Evolutionary conservation across 2,329 filamentous ascomycete species (phyloP).

Genomic region (Camillea tinctor): DNA sequence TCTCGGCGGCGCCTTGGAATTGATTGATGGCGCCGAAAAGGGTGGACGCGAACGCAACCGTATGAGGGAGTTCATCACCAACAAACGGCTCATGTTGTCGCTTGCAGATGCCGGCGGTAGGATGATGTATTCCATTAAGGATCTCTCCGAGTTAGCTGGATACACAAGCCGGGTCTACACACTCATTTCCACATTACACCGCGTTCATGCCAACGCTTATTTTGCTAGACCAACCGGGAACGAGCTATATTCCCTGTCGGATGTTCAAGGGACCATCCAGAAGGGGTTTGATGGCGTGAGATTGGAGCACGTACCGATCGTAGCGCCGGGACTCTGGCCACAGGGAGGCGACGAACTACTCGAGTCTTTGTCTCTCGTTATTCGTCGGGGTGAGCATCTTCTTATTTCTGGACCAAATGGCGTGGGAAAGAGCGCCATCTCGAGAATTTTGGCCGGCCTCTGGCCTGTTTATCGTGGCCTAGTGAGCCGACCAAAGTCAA

Average conservation of each 20-base stretch:
- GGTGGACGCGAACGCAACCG: constrained; percentile 72
- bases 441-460: constrained; percentile 83
- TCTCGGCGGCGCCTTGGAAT: constrained; percentile 69
- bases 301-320: constrained; percentile 88
- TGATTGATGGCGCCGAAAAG: constrained; percentile 49
- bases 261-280: constrained; percentile 91
- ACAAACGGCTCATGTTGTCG: constrained; percentile 96
- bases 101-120: constrained; percentile 92
- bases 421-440: constrained; percentile 86
- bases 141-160: constrained; percentile 90
- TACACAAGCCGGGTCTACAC: constrained; percentile 97
- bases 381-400: constrained; percentile 87
- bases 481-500: constrained; percentile 78
- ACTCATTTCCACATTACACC: constrained; percentile 88
- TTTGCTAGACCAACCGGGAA: constrained; percentile 63
- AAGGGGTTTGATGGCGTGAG: constrained; percentile 93
- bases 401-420: constrained; percentile 95
- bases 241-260: constrained; percentile 84
- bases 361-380: constrained; percentile 83
- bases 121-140: constrained; percentile 99
- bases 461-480: constrained; percentile 95
- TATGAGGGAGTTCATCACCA: constrained; percentile 99
- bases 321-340: constrained; percentile 85
- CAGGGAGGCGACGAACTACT: constrained; percentile 89
- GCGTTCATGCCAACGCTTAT: constrained; percentile 90